Base-by-base conservation (phyloP, 2,329 filamentous ascomycete genomes). In the Xylariaceae sp. region DNA sequence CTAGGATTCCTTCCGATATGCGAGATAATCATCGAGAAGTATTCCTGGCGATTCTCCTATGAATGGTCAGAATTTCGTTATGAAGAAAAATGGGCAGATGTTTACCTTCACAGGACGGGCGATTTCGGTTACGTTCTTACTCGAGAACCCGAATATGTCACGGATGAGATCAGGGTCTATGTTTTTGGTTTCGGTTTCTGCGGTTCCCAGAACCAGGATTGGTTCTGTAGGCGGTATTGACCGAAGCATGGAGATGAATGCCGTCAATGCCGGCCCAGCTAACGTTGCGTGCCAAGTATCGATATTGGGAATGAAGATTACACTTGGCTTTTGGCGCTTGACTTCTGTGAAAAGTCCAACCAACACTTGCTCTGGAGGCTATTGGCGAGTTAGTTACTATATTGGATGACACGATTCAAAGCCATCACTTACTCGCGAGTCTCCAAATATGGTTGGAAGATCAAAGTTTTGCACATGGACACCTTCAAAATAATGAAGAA, bases 401-500 rank as follows among this genome's bases (percentile, higher is more conserved):
- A 54, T 16, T 60, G 47, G 49, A 29, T 40, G 42, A 42, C 12
- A 20, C 29, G 2, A 26, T n/a, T 50, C 3, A n/a, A 23, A 29
- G 14, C 9, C 16, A 50, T 58, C 20, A 75, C 83, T 76, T 78
- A 87, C 87, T 65, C 91, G 85, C 60, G 89, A 87, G 70, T 99
- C 95, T 54, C 89, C 91, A 56, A 96, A 81, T 54, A 99, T 80
- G 16, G 89, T 95, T 0, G 93, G 87, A 54, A 99, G 81, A 72
- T 97, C 96, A 72, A 99, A 96, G 51, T 89, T 92, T 71, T 98
- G 93, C 2, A 99, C 90, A 74, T 98, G 92, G 2, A 98, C 82
- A 21, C 93, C 91, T 74, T 99, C 95, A 52, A 99, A 89, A 69
- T 96, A 88, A 72, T 96, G 91, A 61, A 98, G 78, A 49, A 98